phyloP scores from a whole-genome alignment of 1,139 yeast species.

The Meyerozyma carpophila region DNA sequence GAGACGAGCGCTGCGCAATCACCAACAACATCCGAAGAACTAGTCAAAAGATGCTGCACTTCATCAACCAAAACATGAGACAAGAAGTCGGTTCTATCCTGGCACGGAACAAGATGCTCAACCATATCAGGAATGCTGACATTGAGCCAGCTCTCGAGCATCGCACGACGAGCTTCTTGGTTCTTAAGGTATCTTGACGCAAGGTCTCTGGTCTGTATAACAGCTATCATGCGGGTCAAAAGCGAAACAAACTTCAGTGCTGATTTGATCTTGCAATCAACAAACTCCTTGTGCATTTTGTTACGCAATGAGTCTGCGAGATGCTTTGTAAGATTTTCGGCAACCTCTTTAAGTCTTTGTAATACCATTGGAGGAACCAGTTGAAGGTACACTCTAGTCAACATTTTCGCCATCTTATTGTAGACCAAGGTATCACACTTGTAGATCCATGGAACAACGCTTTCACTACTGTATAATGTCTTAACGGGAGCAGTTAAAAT shows the following conservation, averaged over 20 bases:
- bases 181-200: slow-evolving; percentile 49
- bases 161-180: slow-evolving; percentile 40
- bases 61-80: slow-evolving; percentile 35
- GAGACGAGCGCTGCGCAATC: slow-evolving; percentile 22
- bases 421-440: slow-evolving; percentile 64
- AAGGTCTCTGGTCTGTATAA: slow-evolving; percentile 55
- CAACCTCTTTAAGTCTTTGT: slow-evolving; percentile 41
- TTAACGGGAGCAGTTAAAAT: slow-evolving; percentile 63
- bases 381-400: slow-evolving; percentile 64
- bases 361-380: slow-evolving; percentile 55
- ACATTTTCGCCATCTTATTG: slow-evolving; percentile 54
- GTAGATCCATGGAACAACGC: slow-evolving; percentile 55
- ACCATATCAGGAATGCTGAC: slow-evolving; percentile 50
- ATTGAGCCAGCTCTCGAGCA: slow-evolving; percentile 58
- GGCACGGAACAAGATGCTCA: slow-evolving; percentile 53
- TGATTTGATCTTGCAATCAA: slow-evolving; percentile 46
- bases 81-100: slow-evolving; percentile 21
- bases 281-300: slow-evolving; percentile 48
- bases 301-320: slow-evolving; percentile 27
- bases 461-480: slow-evolving; percentile 50
- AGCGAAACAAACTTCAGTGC: slow-evolving; percentile 56
- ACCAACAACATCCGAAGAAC: slow-evolving; percentile 8
- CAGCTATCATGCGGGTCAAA: slow-evolving; percentile 52
- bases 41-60: slow-evolving; percentile 35
- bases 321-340: slow-evolving; percentile 36